Evolutionary conservation across 306 rosid species (phyloP).

Genomic region (Urtica urens): DNA sequence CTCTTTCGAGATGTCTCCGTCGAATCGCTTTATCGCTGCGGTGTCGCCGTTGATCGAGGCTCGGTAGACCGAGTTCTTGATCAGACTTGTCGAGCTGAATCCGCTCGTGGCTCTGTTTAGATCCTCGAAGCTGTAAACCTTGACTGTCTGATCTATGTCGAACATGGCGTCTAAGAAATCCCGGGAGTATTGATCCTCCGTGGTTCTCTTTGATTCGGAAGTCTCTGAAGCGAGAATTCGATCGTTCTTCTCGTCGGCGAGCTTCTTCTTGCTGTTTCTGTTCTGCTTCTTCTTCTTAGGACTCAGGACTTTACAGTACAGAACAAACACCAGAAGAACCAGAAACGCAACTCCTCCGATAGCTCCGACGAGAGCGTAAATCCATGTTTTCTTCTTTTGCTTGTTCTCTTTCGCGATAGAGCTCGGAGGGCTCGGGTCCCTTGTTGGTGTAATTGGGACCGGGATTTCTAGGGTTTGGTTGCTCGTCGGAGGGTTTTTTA

Average conservation of each 20-base stretch:
- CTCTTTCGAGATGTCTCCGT: slow-evolving; percentile 69
- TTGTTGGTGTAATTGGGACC: slow-evolving; percentile 21
- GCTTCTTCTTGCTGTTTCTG: too few species aligned
- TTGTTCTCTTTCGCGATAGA: too few species aligned
- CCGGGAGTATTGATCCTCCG: slow-evolving; percentile 7
- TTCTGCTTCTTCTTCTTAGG: too few species aligned
- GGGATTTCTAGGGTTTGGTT: slow-evolving; percentile 27
- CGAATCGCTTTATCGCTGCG: slow-evolving; percentile 50
- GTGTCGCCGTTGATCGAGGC: slow-evolving; percentile 47
- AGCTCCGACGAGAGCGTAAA: slow-evolving; percentile 27
- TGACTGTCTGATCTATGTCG: slow-evolving; percentile 47
- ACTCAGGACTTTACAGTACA: background rate
- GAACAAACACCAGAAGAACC: background rate
- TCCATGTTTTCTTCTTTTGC: slow-evolving; percentile 45
- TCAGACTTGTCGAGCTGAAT: slow-evolving; percentile 40
- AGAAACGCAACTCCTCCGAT: slow-evolving; percentile 15
- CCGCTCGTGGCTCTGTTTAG: slow-evolving; percentile 51
- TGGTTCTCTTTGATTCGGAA: slow-evolving; percentile 22
- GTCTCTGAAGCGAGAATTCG: slow-evolving; percentile 12
- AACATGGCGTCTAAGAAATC: slow-evolving; percentile 32
- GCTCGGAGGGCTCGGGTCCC: slow-evolving; percentile 4
- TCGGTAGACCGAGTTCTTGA: slow-evolving; percentile 50
- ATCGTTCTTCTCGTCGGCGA: slow-evolving; percentile 9
- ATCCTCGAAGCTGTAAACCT: slow-evolving; percentile 55
- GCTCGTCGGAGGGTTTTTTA: slow-evolving; percentile 43